These are phyloP conservation scores for Lophiostoma macrostomum DNA, from an alignment of 495 filamentous ascomycete genomes.

Conservation along the genomic window DNA sequence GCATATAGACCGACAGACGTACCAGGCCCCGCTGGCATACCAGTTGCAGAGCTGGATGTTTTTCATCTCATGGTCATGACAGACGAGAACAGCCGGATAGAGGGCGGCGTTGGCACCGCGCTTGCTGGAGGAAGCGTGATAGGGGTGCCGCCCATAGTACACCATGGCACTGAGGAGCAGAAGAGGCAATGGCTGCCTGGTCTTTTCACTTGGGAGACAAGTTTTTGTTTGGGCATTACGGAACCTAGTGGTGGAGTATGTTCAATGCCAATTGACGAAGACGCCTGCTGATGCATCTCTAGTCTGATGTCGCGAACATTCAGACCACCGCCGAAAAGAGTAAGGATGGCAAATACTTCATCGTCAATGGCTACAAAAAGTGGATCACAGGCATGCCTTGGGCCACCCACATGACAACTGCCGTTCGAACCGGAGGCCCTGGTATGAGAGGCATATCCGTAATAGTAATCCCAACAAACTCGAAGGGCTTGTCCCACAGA, in stretches of 20 bases:
- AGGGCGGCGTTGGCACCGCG: constrained; percentile 37
- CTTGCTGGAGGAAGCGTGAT: constrained; percentile 33
- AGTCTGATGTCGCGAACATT: constrained; percentile 35
- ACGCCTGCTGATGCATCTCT: neutral
- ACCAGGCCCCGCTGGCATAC: constrained; percentile 38
- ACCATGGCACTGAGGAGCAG: constrained; percentile 36
- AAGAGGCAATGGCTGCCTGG: constrained; percentile 34
- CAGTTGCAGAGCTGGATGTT: constrained; percentile 38
- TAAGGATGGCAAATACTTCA: constrained; percentile 31
- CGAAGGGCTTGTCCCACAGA: constrained; percentile 23
- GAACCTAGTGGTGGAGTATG: constrained; percentile 34
- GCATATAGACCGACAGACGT: constrained; percentile 35
- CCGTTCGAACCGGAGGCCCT: constrained; percentile 36
- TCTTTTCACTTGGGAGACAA: constrained; percentile 37
- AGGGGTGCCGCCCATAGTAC: constrained; percentile 34
- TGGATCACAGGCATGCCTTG: constrained; percentile 38
- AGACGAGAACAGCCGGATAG: constrained; percentile 39
- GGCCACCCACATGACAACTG: constrained; percentile 39
- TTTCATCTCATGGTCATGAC: constrained; percentile 40
- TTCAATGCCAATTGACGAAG: neutral
- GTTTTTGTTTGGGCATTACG: constrained; percentile 37
- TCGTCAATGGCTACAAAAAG: constrained; percentile 39
- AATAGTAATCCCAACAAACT: constrained; percentile 32
- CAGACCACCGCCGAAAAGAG: constrained; percentile 35
- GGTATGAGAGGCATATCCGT: constrained; percentile 35